Percentiles rank a stretch among this genome's conserved stretches.
Conservation (phyloP, 2,329 filamentous ascomycete genomes). For the Neospermospora avenae region DNA sequence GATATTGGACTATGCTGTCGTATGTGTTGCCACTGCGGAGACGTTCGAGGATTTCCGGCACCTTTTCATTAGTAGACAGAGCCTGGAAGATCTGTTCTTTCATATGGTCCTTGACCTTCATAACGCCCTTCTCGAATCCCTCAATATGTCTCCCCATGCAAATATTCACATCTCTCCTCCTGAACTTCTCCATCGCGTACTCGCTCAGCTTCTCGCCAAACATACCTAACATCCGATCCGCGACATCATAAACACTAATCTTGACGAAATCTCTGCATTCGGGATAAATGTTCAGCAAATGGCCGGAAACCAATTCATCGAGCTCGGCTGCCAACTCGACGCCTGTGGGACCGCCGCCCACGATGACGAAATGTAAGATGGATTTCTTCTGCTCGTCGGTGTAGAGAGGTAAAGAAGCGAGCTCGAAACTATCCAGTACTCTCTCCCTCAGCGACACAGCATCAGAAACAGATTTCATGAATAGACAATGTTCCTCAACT, state of each 20-base stretch:
- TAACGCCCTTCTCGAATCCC: conserved; percentile 36
- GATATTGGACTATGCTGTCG: conserved; percentile 31
- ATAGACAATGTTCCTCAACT: conserved; percentile 74
- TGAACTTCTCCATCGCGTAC: conserved; percentile 66
- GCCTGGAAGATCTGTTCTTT: conserved; percentile 33
- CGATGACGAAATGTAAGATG: conserved; percentile 70
- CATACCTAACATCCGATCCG: conserved; percentile 69
- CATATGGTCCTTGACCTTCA: conserved; percentile 24
- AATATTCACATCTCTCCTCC: conserved; percentile 62
- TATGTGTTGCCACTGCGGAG: conserved; percentile 32
- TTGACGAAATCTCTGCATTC: conserved; percentile 52
- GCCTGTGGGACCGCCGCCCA: conserved; percentile 67
- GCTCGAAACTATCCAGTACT: conserved; percentile 64
- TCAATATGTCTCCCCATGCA: conserved; percentile 66
- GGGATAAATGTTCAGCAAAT: conserved; percentile 62
- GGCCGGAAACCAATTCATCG: conserved; percentile 67
- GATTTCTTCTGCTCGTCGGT: conserved; percentile 51
- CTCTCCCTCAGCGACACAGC: conserved; percentile 64
- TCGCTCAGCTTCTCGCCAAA: conserved; percentile 67
- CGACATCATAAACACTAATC: conserved; percentile 73
- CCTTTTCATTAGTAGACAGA: conserved; percentile 30
- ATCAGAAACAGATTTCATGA: conserved; percentile 79
- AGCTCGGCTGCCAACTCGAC: conserved; percentile 72
- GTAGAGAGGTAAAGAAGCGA: conserved; percentile 59
- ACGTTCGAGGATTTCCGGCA: conserved; percentile 32